phyloP scores from a whole-genome alignment of 345 rosid genomes.

The Brassica rapa region DNA sequence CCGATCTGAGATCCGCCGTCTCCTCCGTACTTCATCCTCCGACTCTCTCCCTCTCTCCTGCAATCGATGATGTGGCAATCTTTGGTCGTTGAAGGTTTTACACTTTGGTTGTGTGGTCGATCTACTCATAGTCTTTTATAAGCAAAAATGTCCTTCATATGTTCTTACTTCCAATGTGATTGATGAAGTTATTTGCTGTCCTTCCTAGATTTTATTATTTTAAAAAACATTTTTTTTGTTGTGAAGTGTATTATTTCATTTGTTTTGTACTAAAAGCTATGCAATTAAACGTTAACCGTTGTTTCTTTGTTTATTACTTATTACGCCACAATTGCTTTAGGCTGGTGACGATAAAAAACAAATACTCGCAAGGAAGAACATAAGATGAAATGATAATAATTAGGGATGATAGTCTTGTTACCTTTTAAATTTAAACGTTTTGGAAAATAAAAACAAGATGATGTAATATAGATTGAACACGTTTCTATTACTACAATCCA shows the following conservation, averaged over 20 bases:
- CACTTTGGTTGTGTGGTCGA: constrained; percentile 1
- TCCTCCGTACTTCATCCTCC: constrained; percentile 53
- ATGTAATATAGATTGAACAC: background rate
- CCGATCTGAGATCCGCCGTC: constrained; percentile 52
- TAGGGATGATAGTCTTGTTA: background rate
- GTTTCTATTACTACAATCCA: background rate
- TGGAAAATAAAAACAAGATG: background rate
- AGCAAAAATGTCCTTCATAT: background rate
- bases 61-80: constrained; percentile 23
- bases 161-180: background rate
- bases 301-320: background rate
- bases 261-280: background rate
- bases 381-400: background rate
- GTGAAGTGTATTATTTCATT: constrained; percentile 21
- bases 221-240: background rate
- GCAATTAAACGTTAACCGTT: background rate
- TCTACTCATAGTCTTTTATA: background rate
- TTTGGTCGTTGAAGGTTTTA: background rate
- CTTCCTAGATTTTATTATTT: background rate
- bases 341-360: background rate
- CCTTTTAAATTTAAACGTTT: background rate
- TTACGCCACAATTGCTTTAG: background rate
- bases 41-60: constrained; percentile 15
- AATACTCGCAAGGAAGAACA: background rate
- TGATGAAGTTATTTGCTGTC: constrained; percentile 5